Evolutionary conservation across 1,284 basidiomycete species (phyloP), one percentile per base, ranked within the genome.

Genomic region (Laetiporus sulphureus): DNA sequence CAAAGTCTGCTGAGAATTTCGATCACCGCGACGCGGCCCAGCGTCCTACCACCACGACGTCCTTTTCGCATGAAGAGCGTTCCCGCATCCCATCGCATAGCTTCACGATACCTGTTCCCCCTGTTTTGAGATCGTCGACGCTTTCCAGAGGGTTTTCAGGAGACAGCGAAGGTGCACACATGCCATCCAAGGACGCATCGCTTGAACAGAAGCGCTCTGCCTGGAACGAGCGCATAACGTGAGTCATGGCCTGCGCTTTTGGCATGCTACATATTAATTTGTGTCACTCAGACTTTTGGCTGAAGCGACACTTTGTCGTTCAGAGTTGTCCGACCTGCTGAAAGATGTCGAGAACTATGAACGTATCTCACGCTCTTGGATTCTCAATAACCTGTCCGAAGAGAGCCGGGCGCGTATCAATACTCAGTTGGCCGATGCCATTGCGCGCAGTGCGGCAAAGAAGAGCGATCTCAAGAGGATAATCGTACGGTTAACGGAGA

Each of bases 171-270:
- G n/a, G n/a, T n/a, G n/a, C n/a, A n/a, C n/a, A n/a, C n/a, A n/a
- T n/a, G n/a, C n/a, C n/a, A n/a, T n/a, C n/a, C n/a, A n/a, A n/a
- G n/a, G n/a, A n/a, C n/a, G n/a, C n/a, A n/a, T 46, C 55, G 13
- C 23, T 38, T 6, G 52, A 54, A 12, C 57, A 61, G 34, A 60
- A 53, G 41, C 45, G 52, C 5, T 45, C 43, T n/a, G 32, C 52
- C n/a, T 64, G 63, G 63, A 42, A 48, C 4, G 53, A 57, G 16
- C 58, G 62, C 13, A 50, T 64, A 38, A 53, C 52, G 62, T 64
- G 44, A 42, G 62, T 54, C n/a, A n/a, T n/a, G n/a, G n/a, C n/a
- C n/a, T n/a, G n/a, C n/a, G n/a, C n/a, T n/a, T n/a, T n/a, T n/a
- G n/a, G n/a, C n/a, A n/a, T n/a, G n/a, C n/a, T n/a, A n/a, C n/a